Base-by-base conservation (phyloP, 2,329 filamentous ascomycete genomes). In the Fusarium lyarnte region DNA sequence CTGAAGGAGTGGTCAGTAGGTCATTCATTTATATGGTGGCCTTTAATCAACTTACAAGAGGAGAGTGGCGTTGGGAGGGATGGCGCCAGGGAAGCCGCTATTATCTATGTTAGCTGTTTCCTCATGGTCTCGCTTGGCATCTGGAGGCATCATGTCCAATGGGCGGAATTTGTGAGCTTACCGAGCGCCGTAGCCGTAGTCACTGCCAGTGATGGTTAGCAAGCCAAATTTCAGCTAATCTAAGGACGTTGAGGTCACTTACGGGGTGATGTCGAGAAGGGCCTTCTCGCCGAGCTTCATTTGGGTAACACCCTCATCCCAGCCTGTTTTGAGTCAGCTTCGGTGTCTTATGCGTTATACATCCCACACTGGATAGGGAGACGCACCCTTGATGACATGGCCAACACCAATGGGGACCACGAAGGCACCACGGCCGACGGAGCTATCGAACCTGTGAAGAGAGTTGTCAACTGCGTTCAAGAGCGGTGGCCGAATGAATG, bases 201-300 rank as follows among this genome's bases (percentile, higher is more conserved):
- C 90, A 78, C 90, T 91, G 73, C 9, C 25, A 31, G 25, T 21
- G 17, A 23, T 33, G 27, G 69, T 79, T 66, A 79, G 76, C 38
- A 42, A 63, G 14, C 27, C 23, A 11, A 31, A 10, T 19, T 17
- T 23, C 21, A 23, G 38, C 16, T 27, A 17, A n/a, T 17, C 23
- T 13, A 41, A 21, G 16, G 23, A 21, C 6, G 11, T 19, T 25
- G 16, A 21, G 35, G 25, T 19, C 31, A 43, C 76, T 46, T 77
- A 78, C 76, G 69, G 87, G 72, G 91, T 88, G 80, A 98, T 98
- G 75, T 91, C 92, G 73, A 99, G 87, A 57, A 90, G 93, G 59
- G 94, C 91, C 86, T 93, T 95, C 88, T 98, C 95, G 81, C 95
- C 95, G 66, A 97, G 86, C 80, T 92, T 91, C 95, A 99, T 98